A percentile compares a stretch with the other conserved stretches of the same genome.
These are phyloP conservation scores for Camillea tinctor DNA, from an alignment of 2,329 filamentous ascomycete species.

Conservation along the genomic window DNA sequence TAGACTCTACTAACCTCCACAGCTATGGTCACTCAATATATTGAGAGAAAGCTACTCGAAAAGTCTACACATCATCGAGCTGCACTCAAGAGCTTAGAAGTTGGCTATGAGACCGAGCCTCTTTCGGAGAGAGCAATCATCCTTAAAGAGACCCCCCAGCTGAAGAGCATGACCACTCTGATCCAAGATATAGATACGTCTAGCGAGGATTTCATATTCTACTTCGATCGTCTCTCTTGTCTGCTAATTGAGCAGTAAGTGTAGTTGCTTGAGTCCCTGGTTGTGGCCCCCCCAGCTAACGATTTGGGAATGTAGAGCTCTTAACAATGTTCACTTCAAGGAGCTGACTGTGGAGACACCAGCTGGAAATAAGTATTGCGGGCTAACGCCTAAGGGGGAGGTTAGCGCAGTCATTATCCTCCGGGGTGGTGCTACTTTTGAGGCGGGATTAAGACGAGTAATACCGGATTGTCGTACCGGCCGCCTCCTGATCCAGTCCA, in stretches of 20 bases:
- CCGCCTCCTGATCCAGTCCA: constrained; percentile 86
- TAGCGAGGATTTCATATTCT: constrained; percentile 93
- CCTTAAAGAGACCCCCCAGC: constrained; percentile 74
- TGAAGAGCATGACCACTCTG: constrained; percentile 86
- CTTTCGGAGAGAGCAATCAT: constrained; percentile 74
- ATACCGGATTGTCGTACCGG: constrained; percentile 92
- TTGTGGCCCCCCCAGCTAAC: neutral
- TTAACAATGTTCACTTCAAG: constrained; percentile 73
- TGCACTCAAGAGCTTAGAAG: constrained; percentile 73
- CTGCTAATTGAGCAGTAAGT: constrained; percentile 75
- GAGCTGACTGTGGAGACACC: constrained; percentile 68
- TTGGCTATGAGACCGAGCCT: constrained; percentile 67
- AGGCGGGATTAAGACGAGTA: constrained; percentile 82
- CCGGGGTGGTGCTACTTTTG: constrained; percentile 83
- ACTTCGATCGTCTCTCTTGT: constrained; percentile 87
- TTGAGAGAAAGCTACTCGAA: constrained; percentile 79
- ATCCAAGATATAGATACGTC: constrained; percentile 76
- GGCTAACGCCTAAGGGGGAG: constrained; percentile 68
- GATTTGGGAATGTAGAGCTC: constrained; percentile 51
- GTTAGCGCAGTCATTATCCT: constrained; percentile 86
- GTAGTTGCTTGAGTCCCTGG: neutral
- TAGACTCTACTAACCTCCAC: constrained; percentile 8
- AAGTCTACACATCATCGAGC: constrained; percentile 83
- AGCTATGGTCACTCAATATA: constrained; percentile 93
- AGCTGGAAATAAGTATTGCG: constrained; percentile 65